A percentile compares a stretch with the other conserved stretches of the same genome.
Conservation (phyloP, 2,329 filamentous ascomycete species). For the Colletotrichum magnum region DNA sequence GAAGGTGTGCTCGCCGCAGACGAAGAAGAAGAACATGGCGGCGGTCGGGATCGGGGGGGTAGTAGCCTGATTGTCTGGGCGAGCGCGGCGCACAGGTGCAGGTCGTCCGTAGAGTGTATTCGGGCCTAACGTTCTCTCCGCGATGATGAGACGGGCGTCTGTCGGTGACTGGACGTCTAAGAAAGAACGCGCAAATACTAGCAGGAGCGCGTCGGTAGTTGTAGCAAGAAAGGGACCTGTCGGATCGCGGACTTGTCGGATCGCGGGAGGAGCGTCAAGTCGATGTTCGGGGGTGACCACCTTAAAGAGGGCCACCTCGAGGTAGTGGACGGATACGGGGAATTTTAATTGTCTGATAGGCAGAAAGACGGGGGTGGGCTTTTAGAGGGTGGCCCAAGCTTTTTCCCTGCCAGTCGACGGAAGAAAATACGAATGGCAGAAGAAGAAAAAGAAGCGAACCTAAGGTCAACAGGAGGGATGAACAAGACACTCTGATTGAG, state of each 20-base stretch:
- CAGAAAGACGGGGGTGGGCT: not conserved
- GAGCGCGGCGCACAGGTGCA: constrained; percentile 29
- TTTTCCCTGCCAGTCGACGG: not conserved
- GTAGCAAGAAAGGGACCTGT: constrained; percentile 4
- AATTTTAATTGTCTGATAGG: constrained; percentile 16
- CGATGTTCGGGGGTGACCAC: not conserved
- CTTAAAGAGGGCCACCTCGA: constrained; percentile 14
- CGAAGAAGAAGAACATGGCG: constrained; percentile 73
- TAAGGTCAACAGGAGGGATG: constrained; percentile 15
- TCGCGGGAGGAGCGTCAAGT: constrained; percentile 16
- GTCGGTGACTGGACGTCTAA: constrained; percentile 3
- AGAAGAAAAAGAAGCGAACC: not conserved
- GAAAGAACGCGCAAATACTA: not conserved
- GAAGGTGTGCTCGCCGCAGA: constrained; percentile 74
- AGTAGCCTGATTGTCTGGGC: not conserved
- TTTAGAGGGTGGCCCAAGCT: constrained; percentile 35
- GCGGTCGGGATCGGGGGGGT: not conserved
- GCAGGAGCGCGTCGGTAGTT: not conserved
- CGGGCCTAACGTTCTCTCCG: not conserved
- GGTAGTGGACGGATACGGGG: not conserved
- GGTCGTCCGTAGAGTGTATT: not conserved
- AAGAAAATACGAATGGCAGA: constrained; percentile 14
- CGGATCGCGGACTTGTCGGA: constrained; percentile 10
- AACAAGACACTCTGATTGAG: constrained; percentile 19
- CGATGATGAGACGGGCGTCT: not conserved